Evolutionary conservation across 306 rosid genomes (phyloP), one percentile per base, ranked within the genome.

Genomic region (Urtica urens): DNA sequence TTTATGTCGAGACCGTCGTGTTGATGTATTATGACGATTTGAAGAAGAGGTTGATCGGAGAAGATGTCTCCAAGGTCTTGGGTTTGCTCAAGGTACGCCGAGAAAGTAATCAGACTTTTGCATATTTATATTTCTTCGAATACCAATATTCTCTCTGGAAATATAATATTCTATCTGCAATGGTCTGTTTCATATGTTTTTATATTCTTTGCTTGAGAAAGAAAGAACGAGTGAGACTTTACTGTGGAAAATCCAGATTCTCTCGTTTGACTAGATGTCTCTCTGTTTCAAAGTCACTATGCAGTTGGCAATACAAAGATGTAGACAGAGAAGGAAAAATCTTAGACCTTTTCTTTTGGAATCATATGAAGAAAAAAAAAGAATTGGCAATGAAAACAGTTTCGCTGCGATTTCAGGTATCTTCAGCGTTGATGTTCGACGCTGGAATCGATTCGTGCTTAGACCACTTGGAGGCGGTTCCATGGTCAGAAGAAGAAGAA

Each of bases 401-500:
- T 17, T 5, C 24, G 20, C 29, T 25, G 18, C 14, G 40, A 44
- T 59, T 52, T 58, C 40, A 86, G 96, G 94, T 86, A 14, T 72
- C 86, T 42, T 76, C 90, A 45, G 96, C 94, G 57, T 64, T 86
- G 41, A 77, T 72, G 94, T 86, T 77, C 75, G 94, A 86, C 44
- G 71, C 60, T 15, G 96, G 94, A 57, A 79, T 86, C 48, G 56
- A 35, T 3, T 74, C 92, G 16, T 86, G 96, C 59, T 55, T 86
- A 40, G 87, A 75, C 60, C 79, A 74, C 66, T 72, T 86, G 76
- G 90, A 86, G 70, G 81, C 96, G 23, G 65, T 75, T 58, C 96
- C 96, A 9, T 86, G 96, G 96, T 72, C 86, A 0, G 90, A 77
- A 53, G 78, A 77, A 61, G 96, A 86, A 53, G 90, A 86, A 52